phyloP scores from a whole-genome alignment of 1,284 basidiomycete species.

The Phlebopus sp. region DNA sequence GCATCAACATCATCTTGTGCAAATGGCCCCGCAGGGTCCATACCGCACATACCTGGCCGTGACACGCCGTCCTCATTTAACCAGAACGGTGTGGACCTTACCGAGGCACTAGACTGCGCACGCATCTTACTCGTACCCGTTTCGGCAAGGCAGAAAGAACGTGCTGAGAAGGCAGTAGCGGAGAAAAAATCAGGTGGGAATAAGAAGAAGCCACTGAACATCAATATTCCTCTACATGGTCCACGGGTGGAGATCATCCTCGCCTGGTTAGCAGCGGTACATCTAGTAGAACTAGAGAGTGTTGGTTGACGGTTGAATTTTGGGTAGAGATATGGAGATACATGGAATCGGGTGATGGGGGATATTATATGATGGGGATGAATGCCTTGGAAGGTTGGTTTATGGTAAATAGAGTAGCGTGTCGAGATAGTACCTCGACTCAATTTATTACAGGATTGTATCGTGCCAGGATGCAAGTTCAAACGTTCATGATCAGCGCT shows the following conservation, averaged over 20 bases:
- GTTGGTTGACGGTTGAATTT: constrained; percentile 31
- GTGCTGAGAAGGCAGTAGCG: constrained; percentile 46
- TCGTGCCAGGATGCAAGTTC: not conserved
- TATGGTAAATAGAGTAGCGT: constrained; percentile 1
- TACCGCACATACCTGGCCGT: constrained; percentile 16
- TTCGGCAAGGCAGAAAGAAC: constrained; percentile 52
- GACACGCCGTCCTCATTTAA: constrained; percentile 20
- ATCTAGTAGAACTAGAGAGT: constrained; percentile 65
- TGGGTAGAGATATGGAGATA: not conserved
- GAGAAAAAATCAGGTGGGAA: constrained; percentile 44
- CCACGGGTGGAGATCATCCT: constrained; percentile 79
- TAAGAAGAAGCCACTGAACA: constrained; percentile 57
- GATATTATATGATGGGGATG: constrained; percentile 18
- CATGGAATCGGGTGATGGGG: constrained; percentile 1
- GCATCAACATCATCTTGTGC: constrained; percentile 23
- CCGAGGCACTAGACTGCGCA: constrained; percentile 55
- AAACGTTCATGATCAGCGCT: constrained; percentile 8
- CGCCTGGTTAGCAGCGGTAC: constrained; percentile 77
- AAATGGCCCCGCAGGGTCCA: constrained; percentile 20
- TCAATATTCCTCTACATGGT: constrained; percentile 79
- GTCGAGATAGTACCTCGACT: not conserved
- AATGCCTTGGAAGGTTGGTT: not conserved
- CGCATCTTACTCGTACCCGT: constrained; percentile 71
- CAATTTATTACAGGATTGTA: constrained; percentile 6
- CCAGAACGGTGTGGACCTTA: constrained; percentile 36